A percentile compares a stretch with the other conserved stretches of the same genome.
These are phyloP conservation scores for Arthrobotrys musiformis DNA, from an alignment of 2,329 filamentous ascomycete genomes.

Conservation along the genomic window DNA sequence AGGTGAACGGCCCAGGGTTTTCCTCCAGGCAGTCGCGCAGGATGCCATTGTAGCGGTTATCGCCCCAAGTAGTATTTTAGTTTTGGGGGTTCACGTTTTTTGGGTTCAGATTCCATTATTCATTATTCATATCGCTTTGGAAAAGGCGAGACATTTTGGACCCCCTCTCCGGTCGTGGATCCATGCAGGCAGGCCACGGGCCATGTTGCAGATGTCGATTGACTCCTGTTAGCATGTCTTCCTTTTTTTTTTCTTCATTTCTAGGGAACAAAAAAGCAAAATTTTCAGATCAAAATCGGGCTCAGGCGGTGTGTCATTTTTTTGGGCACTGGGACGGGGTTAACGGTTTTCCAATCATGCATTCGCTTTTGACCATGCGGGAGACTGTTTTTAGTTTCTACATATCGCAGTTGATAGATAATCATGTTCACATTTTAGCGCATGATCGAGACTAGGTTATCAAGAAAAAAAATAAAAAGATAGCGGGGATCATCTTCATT, in stretches of 20 bases:
- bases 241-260: not conserved
- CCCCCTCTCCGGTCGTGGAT: too few relatives aligned
- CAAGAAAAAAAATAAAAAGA: not conserved
- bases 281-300: not conserved
- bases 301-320: not conserved
- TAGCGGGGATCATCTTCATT: not conserved
- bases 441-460: not conserved
- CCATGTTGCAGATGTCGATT: slow-evolving; percentile 9
- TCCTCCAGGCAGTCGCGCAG: slow-evolving; percentile 45
- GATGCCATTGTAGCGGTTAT: slow-evolving; percentile 10
- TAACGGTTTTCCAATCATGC: slow-evolving; percentile 6
- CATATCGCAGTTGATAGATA: not conserved
- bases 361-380: slow-evolving; percentile 20
- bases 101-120: slow-evolving; percentile 21
- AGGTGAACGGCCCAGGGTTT: not conserved
- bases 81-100: slow-evolving; percentile 9
- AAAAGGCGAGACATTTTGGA: slow-evolving; percentile 11
- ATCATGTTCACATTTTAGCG: not conserved
- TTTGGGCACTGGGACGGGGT: not conserved
- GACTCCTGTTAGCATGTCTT: not conserved
- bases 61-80: slow-evolving; percentile 34
- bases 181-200: slow-evolving; percentile 8
- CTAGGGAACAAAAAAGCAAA: slow-evolving; percentile 29
- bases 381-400: too few relatives aligned
- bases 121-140: slow-evolving; percentile 31